Evolutionary conservation across 768 basidiomycete genomes (phyloP).

Genomic region (Calocera viscosa): DNA sequence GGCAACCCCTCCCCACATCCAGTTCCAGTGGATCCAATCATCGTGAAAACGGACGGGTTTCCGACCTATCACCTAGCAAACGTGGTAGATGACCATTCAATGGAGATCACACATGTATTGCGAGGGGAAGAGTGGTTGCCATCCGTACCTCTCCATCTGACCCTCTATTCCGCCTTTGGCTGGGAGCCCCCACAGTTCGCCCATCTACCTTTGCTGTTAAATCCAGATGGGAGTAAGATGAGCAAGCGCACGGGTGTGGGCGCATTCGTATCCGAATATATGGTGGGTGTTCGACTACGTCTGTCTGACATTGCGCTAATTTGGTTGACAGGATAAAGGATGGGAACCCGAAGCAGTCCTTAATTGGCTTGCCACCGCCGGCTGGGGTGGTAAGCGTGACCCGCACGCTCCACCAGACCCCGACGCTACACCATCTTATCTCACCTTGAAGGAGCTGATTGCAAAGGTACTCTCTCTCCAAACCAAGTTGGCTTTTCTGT

Average conservation of each 20-base stretch:
- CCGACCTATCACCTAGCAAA: constrained; percentile 96
- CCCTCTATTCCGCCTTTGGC: constrained; percentile 68
- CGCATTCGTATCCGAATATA: neutral
- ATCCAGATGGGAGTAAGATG: constrained; percentile 85
- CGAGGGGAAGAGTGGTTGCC: constrained; percentile 99
- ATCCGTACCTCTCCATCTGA: constrained; percentile 81
- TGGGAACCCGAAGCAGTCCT: constrained; percentile 84
- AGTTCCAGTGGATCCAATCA: constrained; percentile 74
- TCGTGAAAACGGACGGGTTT: constrained; percentile 83
- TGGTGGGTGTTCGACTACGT: neutral
- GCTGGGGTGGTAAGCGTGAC: constrained; percentile 58
- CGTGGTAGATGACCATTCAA: constrained; percentile 89
- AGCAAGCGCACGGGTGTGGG: constrained; percentile 73
- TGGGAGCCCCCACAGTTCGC: constrained; percentile 68
- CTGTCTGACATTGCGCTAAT: neutral
- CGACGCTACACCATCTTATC: constrained; percentile 50
- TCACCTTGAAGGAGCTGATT: constrained; percentile 48
- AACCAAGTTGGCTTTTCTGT: neutral
- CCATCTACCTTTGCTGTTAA: constrained; percentile 81
- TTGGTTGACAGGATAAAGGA: constrained; percentile 47
- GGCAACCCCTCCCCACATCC: constrained; percentile 43
- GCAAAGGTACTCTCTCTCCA: constrained; percentile 34
- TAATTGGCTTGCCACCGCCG: constrained; percentile 90
- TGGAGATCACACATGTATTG: constrained; percentile 91
- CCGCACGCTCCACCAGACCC: constrained; percentile 37